Evolutionary conservation across 2,329 filamentous ascomycete species (phyloP), one percentile per base, ranked within the genome.

Genomic region (Westerdykella ornata): DNA sequence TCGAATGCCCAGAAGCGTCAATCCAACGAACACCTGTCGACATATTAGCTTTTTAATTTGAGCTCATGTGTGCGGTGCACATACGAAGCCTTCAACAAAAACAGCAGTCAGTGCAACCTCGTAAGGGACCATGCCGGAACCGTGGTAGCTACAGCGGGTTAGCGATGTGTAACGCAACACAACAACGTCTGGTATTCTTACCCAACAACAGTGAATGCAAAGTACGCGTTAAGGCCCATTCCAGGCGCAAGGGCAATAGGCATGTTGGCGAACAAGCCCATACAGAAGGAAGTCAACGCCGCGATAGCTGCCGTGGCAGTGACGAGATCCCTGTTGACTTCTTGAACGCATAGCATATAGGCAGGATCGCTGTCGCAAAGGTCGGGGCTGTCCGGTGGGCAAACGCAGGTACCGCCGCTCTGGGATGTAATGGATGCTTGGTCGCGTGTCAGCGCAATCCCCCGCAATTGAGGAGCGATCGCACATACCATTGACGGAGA

Each of bases 211-310:
- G 80, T 84, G 60, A 85, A 94, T 18, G 87, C 77, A 59, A 94
- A 94, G 64, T 94, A 94, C 14, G 87, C 87, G 59, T 94, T 94
- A 41, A 94, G 66, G 18, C 88, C 84, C 83, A 88, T 85, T 29
- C 84, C 84, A 13, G 84, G 83, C 5, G 82, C 84, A 33, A 86
- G 67, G 7, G 79, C 81, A 51, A 87, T 81, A 1, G 87, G 86
- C 70, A 90, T 72, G 52, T 94, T 94, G 47, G 88, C 82, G 49
- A 89, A 80, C 1, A 90, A 65, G 15, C 88, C 88, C 83, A 94
- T 88, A 65, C 74, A 82, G 65, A 94, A 88, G n/a, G 80, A 83
- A 3, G 84, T 78, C 35, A 94, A 68, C 18, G 85, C 84, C 12
- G 85, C 76, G 50, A 92, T 89, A 41, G 87, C 87, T 34, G 88